phyloP scores from a whole-genome alignment of 768 basidiomycete species.

The Dentipellis fragilis region DNA sequence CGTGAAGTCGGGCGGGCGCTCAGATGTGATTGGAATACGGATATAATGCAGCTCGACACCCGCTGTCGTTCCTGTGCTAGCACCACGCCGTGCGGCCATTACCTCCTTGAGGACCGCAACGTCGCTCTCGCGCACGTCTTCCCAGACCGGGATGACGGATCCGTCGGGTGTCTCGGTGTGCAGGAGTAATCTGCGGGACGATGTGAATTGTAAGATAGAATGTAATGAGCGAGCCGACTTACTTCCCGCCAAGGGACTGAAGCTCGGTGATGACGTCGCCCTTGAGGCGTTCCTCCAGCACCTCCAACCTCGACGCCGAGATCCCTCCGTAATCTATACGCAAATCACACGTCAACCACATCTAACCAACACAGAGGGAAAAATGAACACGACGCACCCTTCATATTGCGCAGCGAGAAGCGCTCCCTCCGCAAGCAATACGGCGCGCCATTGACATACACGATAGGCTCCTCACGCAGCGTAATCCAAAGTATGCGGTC shows the following conservation, averaged over 20 bases:
- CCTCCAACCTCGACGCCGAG: slow-evolving; percentile 79
- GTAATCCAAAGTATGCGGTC: slow-evolving; percentile 81
- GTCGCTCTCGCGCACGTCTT: slow-evolving; percentile 63
- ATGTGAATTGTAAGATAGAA: background rate
- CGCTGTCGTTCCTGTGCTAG: slow-evolving; percentile 16
- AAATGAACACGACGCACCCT: slow-evolving; percentile 43
- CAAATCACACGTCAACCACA: background rate
- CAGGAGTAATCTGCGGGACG: slow-evolving; percentile 53
- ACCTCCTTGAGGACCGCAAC: slow-evolving; percentile 82
- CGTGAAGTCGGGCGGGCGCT: slow-evolving; percentile 66
- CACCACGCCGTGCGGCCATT: slow-evolving; percentile 51
- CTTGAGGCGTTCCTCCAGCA: slow-evolving; percentile 81
- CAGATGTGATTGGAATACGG: slow-evolving; percentile 90
- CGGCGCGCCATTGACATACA: slow-evolving; percentile 87
- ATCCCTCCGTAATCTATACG: slow-evolving; percentile 86
- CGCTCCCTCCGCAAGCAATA: slow-evolving; percentile 84
- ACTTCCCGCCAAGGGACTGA: slow-evolving; percentile 76
- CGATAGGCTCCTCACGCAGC: slow-evolving; percentile 84
- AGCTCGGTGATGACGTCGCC: slow-evolving; percentile 84
- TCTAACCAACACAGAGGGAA: background rate
- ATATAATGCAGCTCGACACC: slow-evolving; percentile 66
- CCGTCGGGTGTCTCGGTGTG: slow-evolving; percentile 87
- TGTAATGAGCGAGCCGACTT: slow-evolving; percentile 8
- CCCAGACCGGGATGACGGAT: slow-evolving; percentile 89
- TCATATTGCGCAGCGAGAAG: slow-evolving; percentile 89